Evolutionary conservation across 2,329 filamentous ascomycete species (phyloP).

Genomic region (Didymella pinodella): DNA sequence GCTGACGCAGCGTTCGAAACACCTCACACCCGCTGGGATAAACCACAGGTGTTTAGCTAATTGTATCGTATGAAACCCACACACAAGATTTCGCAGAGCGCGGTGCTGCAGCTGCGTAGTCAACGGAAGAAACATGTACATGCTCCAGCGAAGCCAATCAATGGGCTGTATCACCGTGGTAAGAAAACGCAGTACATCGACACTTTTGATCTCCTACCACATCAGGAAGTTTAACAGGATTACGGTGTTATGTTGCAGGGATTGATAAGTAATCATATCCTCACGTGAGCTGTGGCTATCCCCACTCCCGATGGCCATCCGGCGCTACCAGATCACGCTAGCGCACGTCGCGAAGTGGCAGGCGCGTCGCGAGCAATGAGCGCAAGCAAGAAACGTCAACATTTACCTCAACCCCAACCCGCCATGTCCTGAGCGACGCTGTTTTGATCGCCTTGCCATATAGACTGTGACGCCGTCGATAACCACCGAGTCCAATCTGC

Average conservation of each 20-base stretch:
- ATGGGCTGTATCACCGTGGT: background rate
- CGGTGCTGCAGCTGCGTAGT: background rate
- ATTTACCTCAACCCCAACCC: constrained; percentile 21
- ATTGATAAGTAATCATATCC: background rate
- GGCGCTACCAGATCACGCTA: constrained; percentile 2
- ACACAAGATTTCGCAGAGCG: too few species aligned
- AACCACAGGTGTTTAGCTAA: too few species aligned
- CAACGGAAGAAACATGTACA: background rate
- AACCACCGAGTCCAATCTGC: constrained; percentile 2
- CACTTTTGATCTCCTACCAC: background rate
- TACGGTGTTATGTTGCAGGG: too few species aligned
- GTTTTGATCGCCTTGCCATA: constrained; percentile 23
- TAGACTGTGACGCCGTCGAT: background rate
- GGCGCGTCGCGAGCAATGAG: constrained; percentile 32
- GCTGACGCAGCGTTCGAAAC: too few species aligned
- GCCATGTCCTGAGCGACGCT: constrained; percentile 30
- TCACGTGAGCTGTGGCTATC: background rate
- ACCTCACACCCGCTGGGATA: too few species aligned
- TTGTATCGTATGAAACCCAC: too few species aligned
- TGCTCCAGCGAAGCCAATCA: background rate
- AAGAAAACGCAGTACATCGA: background rate
- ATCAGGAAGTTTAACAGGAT: background rate
- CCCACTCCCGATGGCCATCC: too few species aligned
- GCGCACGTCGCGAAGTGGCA: constrained; percentile 22
- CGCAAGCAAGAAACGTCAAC: constrained; percentile 19